phyloP scores from a whole-genome alignment of 257 asterid genomes.

The Petunia axillaris region DNA sequence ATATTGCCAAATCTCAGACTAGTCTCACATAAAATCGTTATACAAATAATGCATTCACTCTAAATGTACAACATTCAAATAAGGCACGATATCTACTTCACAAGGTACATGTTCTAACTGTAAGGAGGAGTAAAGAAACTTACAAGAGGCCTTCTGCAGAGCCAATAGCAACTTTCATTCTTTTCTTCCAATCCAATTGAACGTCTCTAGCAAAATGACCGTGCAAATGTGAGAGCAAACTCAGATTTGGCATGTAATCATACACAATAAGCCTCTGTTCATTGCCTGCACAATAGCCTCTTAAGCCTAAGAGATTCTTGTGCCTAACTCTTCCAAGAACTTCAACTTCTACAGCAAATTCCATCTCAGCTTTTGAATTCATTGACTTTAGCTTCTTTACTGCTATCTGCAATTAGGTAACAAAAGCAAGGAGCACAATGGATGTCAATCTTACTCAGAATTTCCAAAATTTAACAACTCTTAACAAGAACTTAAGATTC shows the following conservation, averaged over 20 bases:
- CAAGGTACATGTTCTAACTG: not conserved
- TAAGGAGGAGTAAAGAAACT: conserved; percentile 28
- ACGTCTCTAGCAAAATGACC: conserved; percentile 69
- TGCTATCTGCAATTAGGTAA: conserved; percentile 54
- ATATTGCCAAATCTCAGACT: too few species aligned
- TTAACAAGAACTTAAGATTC: too few species aligned
- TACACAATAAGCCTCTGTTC: conserved; percentile 81
- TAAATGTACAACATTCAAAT: too few species aligned
- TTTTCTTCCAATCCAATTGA: conserved; percentile 72
- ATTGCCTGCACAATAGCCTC: conserved; percentile 76
- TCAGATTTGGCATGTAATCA: conserved; percentile 89
- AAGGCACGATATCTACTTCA: not conserved
- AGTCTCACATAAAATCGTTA: too few species aligned
- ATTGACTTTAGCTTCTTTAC: conserved; percentile 82
- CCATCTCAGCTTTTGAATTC: conserved; percentile 91
- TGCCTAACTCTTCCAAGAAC: conserved; percentile 85
- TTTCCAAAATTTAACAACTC: too few species aligned
- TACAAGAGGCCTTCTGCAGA: conserved; percentile 81
- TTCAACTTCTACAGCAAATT: conserved; percentile 86
- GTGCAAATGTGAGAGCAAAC: conserved; percentile 77
- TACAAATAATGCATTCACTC: too few species aligned
- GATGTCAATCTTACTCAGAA: too few species aligned
- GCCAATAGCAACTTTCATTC: conserved; percentile 70
- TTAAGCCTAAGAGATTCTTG: conserved; percentile 73
- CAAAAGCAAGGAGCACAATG: too few species aligned